Evolutionary conservation across 2,329 filamentous ascomycete species (phyloP), one percentile per base, ranked within the genome.

Genomic region (Rhytidhysteron rufulum): DNA sequence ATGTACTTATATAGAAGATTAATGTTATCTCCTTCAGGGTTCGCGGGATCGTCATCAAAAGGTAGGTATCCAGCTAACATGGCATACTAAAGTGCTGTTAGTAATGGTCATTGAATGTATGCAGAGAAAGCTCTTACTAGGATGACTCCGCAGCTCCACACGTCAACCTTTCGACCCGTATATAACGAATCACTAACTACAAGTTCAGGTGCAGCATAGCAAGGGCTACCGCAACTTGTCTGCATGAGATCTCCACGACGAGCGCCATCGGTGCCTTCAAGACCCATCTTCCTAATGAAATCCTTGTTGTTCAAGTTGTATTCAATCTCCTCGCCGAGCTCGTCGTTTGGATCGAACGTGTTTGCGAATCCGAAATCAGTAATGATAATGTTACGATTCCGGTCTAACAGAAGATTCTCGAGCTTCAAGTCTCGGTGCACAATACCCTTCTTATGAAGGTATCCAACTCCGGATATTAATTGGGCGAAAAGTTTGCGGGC

Each of bases 1-100:
- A 98, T 98, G 69, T 98, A 98, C 71, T 97, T 97, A 78, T 98
- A 98, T 20, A 98, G 75, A 9, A 98, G 78, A 64, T 98, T 98
- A 72, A 98, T 98, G 63, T 98, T 98, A 66, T 98, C 93, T 51
- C 93, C 93, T 68, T 98, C 93, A 2, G 93, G 93, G 61, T 98
- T 98, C 33, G 90, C 93, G 48, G 93, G 93, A 58, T 98, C 93
- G 62, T 98, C 93, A 57, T 98, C 93, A 59, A 98, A 98, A 3
- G 93, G 93, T 10, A 98, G 76, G 65, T 98, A 98, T 31, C 93
- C 93, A 29, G 93, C 93, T 55, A 98, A 77, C 93, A 98, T 98
- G 42, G 93, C 93, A 65, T 98, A 98, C 90, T 97, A 58, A 16
- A 20, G 31, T 56, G 44, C 56, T 47, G 33, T 24, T 32, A 18